Conservation (phyloP, 2,329 filamentous ascomycete species). For the Intubia oerlemansii region DNA sequence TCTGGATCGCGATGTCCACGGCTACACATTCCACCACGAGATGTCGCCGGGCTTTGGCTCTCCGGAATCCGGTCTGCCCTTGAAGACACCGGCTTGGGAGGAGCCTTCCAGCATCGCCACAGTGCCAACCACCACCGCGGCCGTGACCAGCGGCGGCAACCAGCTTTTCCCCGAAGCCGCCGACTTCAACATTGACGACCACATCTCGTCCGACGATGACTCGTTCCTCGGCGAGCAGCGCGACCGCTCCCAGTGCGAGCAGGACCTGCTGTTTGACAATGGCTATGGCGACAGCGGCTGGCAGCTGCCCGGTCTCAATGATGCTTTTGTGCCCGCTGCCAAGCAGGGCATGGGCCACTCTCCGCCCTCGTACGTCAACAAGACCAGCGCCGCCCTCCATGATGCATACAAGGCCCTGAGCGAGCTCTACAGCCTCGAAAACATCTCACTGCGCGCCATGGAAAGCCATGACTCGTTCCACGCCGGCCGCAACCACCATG, state of each 20-base stretch:
- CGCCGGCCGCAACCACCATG: too few relatives aligned
- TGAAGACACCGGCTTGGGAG: too few relatives aligned
- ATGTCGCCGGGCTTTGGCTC: too few relatives aligned
- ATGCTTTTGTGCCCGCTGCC: slow-evolving; percentile 4
- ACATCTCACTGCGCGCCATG: too few relatives aligned
- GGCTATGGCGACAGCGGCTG: slow-evolving; percentile 15
- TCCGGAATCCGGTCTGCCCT: too few relatives aligned
- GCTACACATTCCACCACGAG: too few relatives aligned
- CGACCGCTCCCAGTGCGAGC: slow-evolving; percentile 13
- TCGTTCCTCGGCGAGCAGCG: slow-evolving; percentile 10
- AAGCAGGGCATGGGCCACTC: slow-evolving; percentile 1
- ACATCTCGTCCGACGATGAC: slow-evolving; percentile 18
- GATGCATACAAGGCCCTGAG: too few relatives aligned
- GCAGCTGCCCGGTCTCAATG: slow-evolving; percentile 15
- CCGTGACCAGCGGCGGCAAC: slow-evolving; percentile 5
- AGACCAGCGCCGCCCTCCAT: too few relatives aligned
- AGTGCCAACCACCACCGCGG: background rate
- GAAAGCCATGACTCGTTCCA: too few relatives aligned
- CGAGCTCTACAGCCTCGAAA: too few relatives aligned
- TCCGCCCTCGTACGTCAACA: background rate
- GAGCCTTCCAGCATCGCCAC: background rate
- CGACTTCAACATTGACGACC: slow-evolving; percentile 20
- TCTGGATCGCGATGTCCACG: too few relatives aligned
- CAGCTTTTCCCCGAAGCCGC: too few relatives aligned
- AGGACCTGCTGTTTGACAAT: slow-evolving; percentile 16